Conservation (phyloP, 75 land plant genomes). For the Azolla pinnata region DNA sequence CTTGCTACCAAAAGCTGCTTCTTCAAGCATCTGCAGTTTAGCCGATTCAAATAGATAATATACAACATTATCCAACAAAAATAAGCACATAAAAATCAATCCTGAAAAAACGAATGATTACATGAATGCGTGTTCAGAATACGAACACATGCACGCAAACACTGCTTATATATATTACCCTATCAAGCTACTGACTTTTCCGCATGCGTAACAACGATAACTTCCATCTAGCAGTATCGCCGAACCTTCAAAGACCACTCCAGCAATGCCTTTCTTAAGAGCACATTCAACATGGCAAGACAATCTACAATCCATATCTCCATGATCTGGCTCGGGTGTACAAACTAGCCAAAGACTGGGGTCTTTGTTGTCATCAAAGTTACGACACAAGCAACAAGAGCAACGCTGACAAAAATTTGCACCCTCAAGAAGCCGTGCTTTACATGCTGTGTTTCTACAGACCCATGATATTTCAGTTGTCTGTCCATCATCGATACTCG, state of each 20-base stretch:
- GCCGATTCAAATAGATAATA: neutral
- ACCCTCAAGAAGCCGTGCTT: constrained; percentile 42
- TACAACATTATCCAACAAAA: neutral
- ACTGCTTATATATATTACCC: too few relatives aligned
- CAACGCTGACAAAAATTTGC: constrained; percentile 80
- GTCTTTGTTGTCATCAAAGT: constrained; percentile 89
- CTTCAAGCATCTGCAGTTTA: constrained; percentile 66
- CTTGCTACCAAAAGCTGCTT: constrained; percentile 61
- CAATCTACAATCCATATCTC: constrained; percentile 48
- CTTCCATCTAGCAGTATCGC: constrained; percentile 72
- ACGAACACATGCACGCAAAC: too few relatives aligned
- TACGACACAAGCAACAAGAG: constrained; percentile 80
- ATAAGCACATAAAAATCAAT: neutral
- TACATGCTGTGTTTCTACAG: constrained; percentile 74
- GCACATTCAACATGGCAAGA: constrained; percentile 92
- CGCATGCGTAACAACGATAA: constrained; percentile 72
- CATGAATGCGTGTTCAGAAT: neutral
- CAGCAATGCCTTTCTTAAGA: constrained; percentile 41
- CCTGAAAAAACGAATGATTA: neutral
- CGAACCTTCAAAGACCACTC: constrained; percentile 49
- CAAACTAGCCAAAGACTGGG: constrained; percentile 93
- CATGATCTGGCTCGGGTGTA: constrained; percentile 37
- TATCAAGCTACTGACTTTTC: constrained; percentile 63
- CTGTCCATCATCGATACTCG: neutral
- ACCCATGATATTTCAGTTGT: constrained; percentile 24